Evolutionary conservation across 257 asterid species (phyloP).

Genomic region (Salvia splendens): DNA sequence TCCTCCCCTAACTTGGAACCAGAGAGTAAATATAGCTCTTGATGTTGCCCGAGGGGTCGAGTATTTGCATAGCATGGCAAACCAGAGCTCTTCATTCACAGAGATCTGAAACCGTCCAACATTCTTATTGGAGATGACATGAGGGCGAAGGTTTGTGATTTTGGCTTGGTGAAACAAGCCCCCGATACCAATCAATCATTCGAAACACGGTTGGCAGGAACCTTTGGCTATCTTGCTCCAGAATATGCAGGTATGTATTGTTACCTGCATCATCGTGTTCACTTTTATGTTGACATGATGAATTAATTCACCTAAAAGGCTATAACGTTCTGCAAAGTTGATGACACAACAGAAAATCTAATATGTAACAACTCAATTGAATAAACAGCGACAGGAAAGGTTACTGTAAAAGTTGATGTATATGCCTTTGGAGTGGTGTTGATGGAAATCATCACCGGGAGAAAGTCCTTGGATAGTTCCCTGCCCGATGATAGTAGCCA

Average conservation of each 20-base stretch:
- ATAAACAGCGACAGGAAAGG: conserved; percentile 82
- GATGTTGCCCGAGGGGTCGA: conserved; percentile 95
- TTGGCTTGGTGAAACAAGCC: conserved; percentile 81
- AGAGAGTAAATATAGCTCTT: conserved; percentile 67
- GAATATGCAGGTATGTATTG: conserved; percentile 73
- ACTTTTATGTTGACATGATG: not conserved
- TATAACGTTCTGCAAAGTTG: not conserved
- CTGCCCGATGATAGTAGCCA: conserved; percentile 64
- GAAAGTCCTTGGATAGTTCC: conserved; percentile 67
- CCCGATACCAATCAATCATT: conserved; percentile 62
- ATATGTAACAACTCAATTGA: conserved; percentile 5
- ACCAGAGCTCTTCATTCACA: conserved; percentile 83
- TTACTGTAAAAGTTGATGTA: conserved; percentile 80
- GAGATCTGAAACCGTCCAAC: conserved; percentile 89
- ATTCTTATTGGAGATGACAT: conserved; percentile 77
- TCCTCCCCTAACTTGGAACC: conserved; percentile 68
- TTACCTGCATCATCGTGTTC: conserved; percentile 15
- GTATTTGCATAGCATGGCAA: conserved; percentile 78
- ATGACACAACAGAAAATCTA: not conserved
- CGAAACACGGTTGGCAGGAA: conserved; percentile 82
- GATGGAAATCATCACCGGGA: conserved; percentile 80
- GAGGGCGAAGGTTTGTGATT: conserved; percentile 95
- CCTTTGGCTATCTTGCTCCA: conserved; percentile 97
- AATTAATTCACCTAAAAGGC: not conserved
- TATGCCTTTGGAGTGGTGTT: conserved; percentile 83